phyloP scores from a whole-genome alignment of 345 rosid genomes.

The Odontarrhena argentea region DNA sequence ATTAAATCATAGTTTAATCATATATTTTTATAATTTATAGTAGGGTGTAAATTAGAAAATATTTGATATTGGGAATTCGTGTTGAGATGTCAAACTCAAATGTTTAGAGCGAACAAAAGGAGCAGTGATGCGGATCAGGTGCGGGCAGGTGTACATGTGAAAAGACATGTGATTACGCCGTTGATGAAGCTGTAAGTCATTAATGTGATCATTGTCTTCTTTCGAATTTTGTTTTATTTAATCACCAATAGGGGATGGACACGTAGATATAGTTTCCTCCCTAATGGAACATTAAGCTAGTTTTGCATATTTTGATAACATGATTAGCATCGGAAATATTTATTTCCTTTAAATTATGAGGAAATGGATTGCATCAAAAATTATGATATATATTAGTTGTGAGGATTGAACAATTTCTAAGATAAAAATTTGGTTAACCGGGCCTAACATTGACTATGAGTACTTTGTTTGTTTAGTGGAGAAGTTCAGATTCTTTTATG shows the following conservation, averaged over 20 bases:
- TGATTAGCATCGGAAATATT: background rate
- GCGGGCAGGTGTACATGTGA: conserved; percentile 39
- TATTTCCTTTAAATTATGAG: no score
- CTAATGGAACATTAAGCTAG: background rate
- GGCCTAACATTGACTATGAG: no score
- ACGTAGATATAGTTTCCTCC: background rate
- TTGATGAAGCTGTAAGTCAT: conserved; percentile 25
- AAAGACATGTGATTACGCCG: conserved; percentile 30
- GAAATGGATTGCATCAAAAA: no score
- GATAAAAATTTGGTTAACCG: no score
- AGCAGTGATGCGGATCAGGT: conserved; percentile 32
- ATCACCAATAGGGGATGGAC: background rate
- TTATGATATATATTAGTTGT: no score
- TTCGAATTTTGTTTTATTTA: background rate
- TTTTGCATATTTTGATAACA: background rate
- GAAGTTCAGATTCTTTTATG: background rate
- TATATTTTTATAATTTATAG: background rate
- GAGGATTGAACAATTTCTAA: no score
- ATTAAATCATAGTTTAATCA: conserved; percentile 9
- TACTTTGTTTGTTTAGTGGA: background rate
- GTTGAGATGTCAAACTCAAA: conserved; percentile 36
- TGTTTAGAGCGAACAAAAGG: conserved; percentile 3
- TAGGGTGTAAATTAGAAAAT: conserved; percentile 2
- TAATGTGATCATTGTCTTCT: conserved; percentile 27
- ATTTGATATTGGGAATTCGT: conserved; percentile 19